These are phyloP conservation scores for Arxiozyma bovina DNA, from an alignment of 1,139 yeast genomes.

Conservation along the genomic window DNA sequence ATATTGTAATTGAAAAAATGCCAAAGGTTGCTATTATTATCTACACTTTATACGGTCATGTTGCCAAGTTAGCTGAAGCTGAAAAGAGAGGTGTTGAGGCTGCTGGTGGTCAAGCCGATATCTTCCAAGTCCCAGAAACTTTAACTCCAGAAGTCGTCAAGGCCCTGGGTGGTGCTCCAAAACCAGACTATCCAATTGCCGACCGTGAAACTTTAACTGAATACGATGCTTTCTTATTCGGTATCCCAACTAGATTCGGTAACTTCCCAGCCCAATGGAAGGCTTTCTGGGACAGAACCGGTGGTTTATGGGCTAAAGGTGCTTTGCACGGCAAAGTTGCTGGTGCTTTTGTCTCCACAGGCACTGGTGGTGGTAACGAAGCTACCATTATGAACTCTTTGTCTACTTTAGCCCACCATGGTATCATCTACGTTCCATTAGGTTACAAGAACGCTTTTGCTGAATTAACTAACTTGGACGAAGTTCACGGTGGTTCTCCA, in stretches of 20 bases:
- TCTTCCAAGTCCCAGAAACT: conserved; percentile 77
- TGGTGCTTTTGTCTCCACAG: conserved; percentile 70
- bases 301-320: conserved; percentile 76
- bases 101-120: conserved; percentile 65
- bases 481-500: conserved; percentile 75
- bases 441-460: conserved; percentile 63
- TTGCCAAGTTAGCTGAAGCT: conserved; percentile 58
- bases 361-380: conserved; percentile 81
- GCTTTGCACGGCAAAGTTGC: conserved; percentile 67
- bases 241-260: conserved; percentile 80
- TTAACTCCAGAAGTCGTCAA: conserved; percentile 53
- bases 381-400: conserved; percentile 55
- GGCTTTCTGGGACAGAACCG: conserved; percentile 75
- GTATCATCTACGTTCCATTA: conserved; percentile 69
- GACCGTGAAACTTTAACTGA: conserved; percentile 47
- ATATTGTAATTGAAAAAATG: conserved; percentile 8
- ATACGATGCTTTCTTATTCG: conserved; percentile 72
- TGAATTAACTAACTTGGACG: conserved; percentile 50
- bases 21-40: conserved; percentile 47
- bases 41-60: conserved; percentile 78
- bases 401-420: conserved; percentile 69
- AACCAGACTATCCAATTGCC: conserved; percentile 62
- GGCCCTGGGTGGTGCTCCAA: conserved; percentile 58
- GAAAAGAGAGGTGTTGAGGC: conserved; percentile 62
- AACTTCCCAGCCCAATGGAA: conserved; percentile 74